phyloP scores from a whole-genome alignment of 2,329 filamentous ascomycete genomes.

The Westerdykella sp. region DNA sequence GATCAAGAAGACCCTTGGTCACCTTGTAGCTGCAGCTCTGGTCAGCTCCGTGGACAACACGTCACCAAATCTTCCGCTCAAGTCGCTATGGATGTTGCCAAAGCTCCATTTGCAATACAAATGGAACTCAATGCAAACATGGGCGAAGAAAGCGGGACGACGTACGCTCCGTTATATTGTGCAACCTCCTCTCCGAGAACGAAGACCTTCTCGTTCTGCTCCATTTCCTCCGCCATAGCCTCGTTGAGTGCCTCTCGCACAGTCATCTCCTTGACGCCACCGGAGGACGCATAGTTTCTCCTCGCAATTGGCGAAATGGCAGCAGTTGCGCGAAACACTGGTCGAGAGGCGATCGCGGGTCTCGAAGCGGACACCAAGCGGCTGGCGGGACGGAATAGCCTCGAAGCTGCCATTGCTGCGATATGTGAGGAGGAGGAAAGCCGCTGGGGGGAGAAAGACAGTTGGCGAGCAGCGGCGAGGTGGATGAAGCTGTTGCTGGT shows the following conservation, averaged over 20 bases:
- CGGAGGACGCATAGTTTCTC: conserved; percentile 53
- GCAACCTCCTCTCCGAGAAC: conserved; percentile 96
- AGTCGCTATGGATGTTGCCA: neutral
- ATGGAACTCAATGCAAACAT: neutral
- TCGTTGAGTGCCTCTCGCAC: conserved; percentile 97
- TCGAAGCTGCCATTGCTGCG: conserved; percentile 50
- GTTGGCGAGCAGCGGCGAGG: conserved; percentile 22
- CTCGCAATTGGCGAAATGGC: conserved; percentile 44
- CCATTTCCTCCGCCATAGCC: conserved; percentile 94
- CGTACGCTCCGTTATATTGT: conserved; percentile 94
- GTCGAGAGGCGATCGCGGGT: conserved; percentile 47
- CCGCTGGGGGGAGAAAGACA: conserved; percentile 16
- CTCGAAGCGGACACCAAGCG: conserved; percentile 55
- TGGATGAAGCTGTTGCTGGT: conserved; percentile 8
- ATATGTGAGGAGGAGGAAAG: conserved; percentile 5
- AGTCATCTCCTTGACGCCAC: conserved; percentile 81
- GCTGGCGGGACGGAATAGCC: conserved; percentile 59
- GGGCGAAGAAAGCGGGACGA: conserved; percentile 10
- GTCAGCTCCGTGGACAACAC: conserved; percentile 34
- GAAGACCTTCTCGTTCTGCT: conserved; percentile 90
- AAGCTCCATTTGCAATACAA: too few species aligned
- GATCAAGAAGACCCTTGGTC: conserved; percentile 93
- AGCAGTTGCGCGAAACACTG: conserved; percentile 46
- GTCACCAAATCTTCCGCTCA: neutral
- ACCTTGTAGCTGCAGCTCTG: conserved; percentile 72